Conservation (phyloP, 2,329 filamentous ascomycete species). For the Pseudogymnoascus sp. region DNA sequence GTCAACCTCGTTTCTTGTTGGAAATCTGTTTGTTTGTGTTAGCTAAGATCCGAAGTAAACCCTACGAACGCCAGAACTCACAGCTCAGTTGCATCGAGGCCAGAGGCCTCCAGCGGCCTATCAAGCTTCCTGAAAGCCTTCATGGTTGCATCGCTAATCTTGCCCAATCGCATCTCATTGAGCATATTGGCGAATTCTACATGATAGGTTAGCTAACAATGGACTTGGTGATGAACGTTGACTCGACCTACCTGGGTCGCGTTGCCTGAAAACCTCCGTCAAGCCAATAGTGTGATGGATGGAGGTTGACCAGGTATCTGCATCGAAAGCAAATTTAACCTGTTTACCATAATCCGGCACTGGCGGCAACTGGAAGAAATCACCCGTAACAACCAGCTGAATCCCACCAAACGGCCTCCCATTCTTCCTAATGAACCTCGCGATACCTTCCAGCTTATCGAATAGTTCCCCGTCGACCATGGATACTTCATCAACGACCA, state of each 20-base stretch:
- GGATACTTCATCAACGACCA: conserved; percentile 91
- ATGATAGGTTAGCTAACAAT: background rate
- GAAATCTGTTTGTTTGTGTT: conserved; percentile 51
- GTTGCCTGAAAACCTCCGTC: conserved; percentile 93
- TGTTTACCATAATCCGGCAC: conserved; percentile 70
- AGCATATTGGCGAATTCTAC: conserved; percentile 85
- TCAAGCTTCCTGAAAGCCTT: conserved; percentile 66
- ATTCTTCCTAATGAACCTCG: conserved; percentile 79
- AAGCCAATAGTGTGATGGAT: conserved; percentile 94
- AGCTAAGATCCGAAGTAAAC: conserved; percentile 15
- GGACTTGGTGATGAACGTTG: background rate
- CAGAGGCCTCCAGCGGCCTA: conserved; percentile 63
- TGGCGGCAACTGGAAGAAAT: conserved; percentile 95
- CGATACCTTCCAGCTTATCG: conserved; percentile 88
- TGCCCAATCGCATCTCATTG: conserved; percentile 93
- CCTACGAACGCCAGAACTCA: conserved; percentile 31
- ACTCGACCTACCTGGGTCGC: conserved; percentile 56
- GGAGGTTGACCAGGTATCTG: conserved; percentile 81
- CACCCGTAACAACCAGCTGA: conserved; percentile 88
- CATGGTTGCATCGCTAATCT: conserved; percentile 69
- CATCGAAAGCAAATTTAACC: conserved; percentile 88
- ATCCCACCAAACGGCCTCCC: conserved; percentile 92
- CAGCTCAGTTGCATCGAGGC: conserved; percentile 77
- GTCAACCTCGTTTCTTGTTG: conserved; percentile 85
- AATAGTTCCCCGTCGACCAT: conserved; percentile 98